Base-by-base conservation (phyloP, 208 protist species). In the Angomonas ambiguus region DNA sequence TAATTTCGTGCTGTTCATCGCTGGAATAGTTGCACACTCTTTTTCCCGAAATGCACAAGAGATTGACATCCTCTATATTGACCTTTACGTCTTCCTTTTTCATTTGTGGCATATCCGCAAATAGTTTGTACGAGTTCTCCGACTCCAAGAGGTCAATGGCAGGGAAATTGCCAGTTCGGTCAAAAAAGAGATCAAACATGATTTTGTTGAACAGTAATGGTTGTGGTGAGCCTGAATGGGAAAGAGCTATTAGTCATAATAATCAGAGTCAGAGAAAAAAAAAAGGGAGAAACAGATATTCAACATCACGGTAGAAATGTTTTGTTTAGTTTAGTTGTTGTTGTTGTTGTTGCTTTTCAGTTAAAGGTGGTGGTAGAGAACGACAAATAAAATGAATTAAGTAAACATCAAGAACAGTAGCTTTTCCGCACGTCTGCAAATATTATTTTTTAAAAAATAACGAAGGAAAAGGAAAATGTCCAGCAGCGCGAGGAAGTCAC, bases 211-310 rank as follows among this genome's bases (percentile, higher is more conserved):
- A 18, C 41, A 18, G 18, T 20, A 18, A 18, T 18, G 41, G 41
- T 18, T 48, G 41, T 48, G 18, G 18, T 20, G 41, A 48, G 13
- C 41, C 18, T 48, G 41, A 48, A 48, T 48, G 41, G 41, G 41
- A 48, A 20, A 48, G 41, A 48, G 13, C 18, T 48, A 20, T 18
- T n/a, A n/a, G n/a, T n/a, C n/a, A n/a, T 45, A 56, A 27, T 8
- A 8, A 28, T 56, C 49, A 56, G 13, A 61, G 20, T 31, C 30
- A 61, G 35, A 61, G 20, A 35, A 61, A 61, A 61, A 63, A 20
- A 63, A 70, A 75, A 57, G 20, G 25, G 20, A 41, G 34, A 22
- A 11, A 64, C 10, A 11, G 8, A 22, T 27, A 71, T 35, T 10
- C 63, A 24, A 5, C 24, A 25, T 27, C 27, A 60, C 48, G 25